phyloP scores from a whole-genome alignment of 1,284 basidiomycete species.

The Vanrija sp. region DNA sequence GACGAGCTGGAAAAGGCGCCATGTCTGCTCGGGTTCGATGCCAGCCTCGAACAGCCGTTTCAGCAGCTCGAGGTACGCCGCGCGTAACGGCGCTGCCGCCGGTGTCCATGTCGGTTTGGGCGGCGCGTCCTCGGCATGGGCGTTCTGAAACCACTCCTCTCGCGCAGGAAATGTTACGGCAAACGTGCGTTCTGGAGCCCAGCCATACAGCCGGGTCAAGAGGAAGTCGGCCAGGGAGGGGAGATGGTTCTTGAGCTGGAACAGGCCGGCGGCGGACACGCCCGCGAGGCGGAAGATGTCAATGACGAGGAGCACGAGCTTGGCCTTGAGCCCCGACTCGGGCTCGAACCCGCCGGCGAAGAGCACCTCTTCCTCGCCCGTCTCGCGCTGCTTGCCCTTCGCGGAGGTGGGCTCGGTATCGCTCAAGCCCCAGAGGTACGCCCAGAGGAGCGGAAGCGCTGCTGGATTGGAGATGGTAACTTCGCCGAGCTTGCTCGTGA shows the following conservation, averaged over 20 bases:
- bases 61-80: slow-evolving; percentile 33
- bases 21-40: slow-evolving; percentile 29
- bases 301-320: too few relatives aligned
- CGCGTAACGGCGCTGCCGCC: slow-evolving; percentile 13
- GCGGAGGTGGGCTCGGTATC: too few relatives aligned
- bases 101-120: too few relatives aligned
- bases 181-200: slow-evolving; percentile 23
- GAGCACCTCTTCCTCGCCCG: not conserved
- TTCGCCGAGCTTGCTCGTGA: slow-evolving; percentile 24
- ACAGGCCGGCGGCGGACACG: slow-evolving; percentile 20
- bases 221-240: slow-evolving; percentile 36
- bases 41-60: slow-evolving; percentile 37
- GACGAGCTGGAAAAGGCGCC: slow-evolving; percentile 41
- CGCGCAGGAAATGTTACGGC: slow-evolving; percentile 35
- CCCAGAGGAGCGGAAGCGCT: slow-evolving; percentile 33
- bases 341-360: not conserved
- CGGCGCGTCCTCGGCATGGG: slow-evolving; percentile 18
- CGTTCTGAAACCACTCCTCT: slow-evolving; percentile 31
- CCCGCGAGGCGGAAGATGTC: too few relatives aligned
- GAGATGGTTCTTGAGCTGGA: slow-evolving; percentile 25
- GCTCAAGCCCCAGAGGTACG: slow-evolving; percentile 31
- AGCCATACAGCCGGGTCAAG: slow-evolving; percentile 34
- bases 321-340: too few relatives aligned
- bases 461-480: slow-evolving; percentile 23
- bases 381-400: slow-evolving; percentile 16